Conservation (phyloP, 1,284 basidiomycete species). For the Pseudozyma thailandica region DNA sequence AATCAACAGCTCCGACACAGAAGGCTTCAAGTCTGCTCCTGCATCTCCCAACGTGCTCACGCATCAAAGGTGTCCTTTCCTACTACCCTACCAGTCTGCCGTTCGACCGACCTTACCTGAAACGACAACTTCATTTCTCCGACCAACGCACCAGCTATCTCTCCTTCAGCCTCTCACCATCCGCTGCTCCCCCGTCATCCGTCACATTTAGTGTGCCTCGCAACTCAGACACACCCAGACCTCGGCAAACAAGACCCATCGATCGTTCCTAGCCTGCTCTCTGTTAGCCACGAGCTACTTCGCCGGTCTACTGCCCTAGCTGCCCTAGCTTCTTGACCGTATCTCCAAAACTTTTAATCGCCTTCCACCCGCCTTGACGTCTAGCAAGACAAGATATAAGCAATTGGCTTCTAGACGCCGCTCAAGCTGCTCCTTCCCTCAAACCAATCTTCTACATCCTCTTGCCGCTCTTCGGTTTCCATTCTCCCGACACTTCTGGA, state of each 20-base stretch:
- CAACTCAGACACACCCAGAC: no score
- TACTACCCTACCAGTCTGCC: constrained; percentile 33
- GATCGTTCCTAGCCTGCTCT: constrained; percentile 9
- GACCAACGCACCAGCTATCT: background rate
- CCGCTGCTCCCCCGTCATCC: no score
- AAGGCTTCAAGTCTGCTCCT: background rate
- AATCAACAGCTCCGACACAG: background rate
- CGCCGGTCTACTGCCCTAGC: no score
- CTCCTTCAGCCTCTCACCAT: background rate
- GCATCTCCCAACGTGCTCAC: constrained; percentile 1
- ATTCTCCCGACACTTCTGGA: background rate
- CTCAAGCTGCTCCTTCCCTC: no score
- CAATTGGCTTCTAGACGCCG: background rate
- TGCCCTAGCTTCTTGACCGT: no score
- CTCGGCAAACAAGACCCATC: background rate
- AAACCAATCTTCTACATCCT: no score
- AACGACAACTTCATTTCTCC: no score
- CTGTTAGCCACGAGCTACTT: constrained; percentile 1
- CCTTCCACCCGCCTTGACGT: background rate
- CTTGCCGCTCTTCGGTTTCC: background rate
- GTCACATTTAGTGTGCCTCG: no score
- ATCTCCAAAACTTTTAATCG: no score
- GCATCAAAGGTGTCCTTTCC: background rate
- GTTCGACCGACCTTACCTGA: background rate
- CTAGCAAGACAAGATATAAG: constrained; percentile 7